Evolutionary conservation across 192 early-diverging fungal genomes (phyloP), one percentile per base, ranked within the genome.

Genomic region (Coemansia sp.): DNA sequence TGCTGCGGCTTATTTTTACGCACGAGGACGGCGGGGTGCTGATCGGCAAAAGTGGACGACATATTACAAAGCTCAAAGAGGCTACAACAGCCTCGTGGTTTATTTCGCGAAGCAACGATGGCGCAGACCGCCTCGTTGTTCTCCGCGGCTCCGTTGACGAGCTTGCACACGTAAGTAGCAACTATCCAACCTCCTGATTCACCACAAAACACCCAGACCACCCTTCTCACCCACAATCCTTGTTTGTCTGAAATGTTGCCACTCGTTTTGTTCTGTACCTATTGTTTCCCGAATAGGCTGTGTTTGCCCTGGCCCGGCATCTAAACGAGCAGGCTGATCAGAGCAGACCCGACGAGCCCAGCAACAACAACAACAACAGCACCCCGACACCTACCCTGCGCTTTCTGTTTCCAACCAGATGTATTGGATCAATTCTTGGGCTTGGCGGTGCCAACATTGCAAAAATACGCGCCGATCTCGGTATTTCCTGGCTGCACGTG

Each of bases 1-100:
- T 57, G 29, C 31, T 70, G 50, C 56, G 77, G 16, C 52, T 73
- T 33, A 31, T 80, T 0, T 80, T 80, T 22, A 60, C 58, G 0
- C 46, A 44, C 27, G 70, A 70, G 32, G 71, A 73, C 50, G 77
- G 77, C 42, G 77, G 77, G 24, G 56, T 80, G 59, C 47, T 80
- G 46, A 80, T 80, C 51, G 77, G 77, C 44, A 73, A 67, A 35
- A 57, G 56, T 10, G 77, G 77, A 14, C 60, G 70, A 10, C 71
- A 80, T 27, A 73, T 80, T 30, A 66, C 58, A 44, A 80, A 59
- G 60, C 77, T 80, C 54, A 78, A 78, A 38, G 65, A 64, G 25
- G n/a, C 57, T 2, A 65, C 75, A 3, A 23, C 21, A 1, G 69
- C 65, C 7, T 64, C 49, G 2, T 78, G 75, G 75, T 52, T 60